Evolutionary conservation across 2,329 filamentous ascomycete species (phyloP).

Genomic region (Helicocarpus griseus): DNA sequence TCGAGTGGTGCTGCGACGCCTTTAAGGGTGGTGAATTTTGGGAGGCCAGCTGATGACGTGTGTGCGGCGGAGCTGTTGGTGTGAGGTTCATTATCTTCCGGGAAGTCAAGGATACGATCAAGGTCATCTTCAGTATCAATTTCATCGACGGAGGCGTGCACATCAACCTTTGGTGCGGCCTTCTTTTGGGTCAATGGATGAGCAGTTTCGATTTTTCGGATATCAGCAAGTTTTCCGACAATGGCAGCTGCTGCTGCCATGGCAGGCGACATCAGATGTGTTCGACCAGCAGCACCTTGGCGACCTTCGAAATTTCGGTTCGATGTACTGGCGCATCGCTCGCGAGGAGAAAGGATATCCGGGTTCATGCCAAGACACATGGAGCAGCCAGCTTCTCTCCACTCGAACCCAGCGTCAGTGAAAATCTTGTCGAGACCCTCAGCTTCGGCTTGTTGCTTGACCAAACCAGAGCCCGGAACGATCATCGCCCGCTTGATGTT

Average conservation of each 20-base stretch:
- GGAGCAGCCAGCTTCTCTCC: conserved; percentile 95
- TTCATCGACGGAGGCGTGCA: conserved; percentile 52
- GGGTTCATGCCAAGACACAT: conserved; percentile 99
- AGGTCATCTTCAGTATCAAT: conserved; percentile 53
- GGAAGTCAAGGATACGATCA: conserved; percentile 52
- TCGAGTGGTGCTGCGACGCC: conserved; percentile 84
- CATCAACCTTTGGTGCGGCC: conserved; percentile 49
- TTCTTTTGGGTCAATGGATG: conserved; percentile 35
- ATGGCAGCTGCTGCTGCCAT: conserved; percentile 92
- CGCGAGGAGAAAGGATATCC: conserved; percentile 83
- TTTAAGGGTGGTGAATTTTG: conserved; percentile 74
- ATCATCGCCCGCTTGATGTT: conserved; percentile 95
- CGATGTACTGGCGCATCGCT: conserved; percentile 89
- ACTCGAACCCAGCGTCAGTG: conserved; percentile 84
- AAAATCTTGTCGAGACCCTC: conserved; percentile 95
- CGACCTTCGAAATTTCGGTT: conserved; percentile 97
- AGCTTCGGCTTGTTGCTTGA: conserved; percentile 82
- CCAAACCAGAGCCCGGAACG: conserved; percentile 86
- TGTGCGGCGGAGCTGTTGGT: conserved; percentile 49
- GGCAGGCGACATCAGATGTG: conserved; percentile 91
- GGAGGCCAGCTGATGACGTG: conserved; percentile 53
- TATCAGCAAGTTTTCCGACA: conserved; percentile 82
- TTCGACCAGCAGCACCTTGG: conserved; percentile 83
- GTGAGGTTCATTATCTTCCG: conserved; percentile 54
- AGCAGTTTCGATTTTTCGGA: conserved; percentile 60